These are phyloP conservation scores for Pseudozyma pruni DNA, from an alignment of 1,284 basidiomycete species.

Conservation along the genomic window DNA sequence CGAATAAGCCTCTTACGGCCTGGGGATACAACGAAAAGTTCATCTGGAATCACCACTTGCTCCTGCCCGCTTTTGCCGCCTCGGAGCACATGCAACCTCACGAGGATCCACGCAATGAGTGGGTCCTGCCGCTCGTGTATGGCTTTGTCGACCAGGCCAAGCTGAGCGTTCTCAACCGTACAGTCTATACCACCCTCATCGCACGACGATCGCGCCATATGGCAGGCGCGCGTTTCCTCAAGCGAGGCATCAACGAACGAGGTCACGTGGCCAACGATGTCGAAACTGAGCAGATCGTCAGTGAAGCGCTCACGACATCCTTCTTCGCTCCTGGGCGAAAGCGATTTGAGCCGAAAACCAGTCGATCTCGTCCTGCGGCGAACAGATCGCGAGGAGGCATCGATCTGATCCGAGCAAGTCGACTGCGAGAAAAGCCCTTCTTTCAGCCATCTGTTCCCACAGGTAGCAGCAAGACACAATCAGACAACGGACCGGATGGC, in stretches of 20 bases:
- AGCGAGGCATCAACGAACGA: constrained; percentile 87
- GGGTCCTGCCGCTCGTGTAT: constrained; percentile 92
- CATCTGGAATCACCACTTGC: constrained; percentile 94
- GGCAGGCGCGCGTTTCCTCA: constrained; percentile 94
- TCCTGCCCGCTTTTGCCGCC: constrained; percentile 73
- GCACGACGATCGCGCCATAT: constrained; percentile 93
- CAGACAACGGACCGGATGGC: constrained; percentile 3
- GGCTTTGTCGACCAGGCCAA: constrained; percentile 99
- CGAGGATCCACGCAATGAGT: constrained; percentile 71
- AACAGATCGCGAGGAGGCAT: constrained; percentile 7
- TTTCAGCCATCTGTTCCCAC: neutral
- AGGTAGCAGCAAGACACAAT: neutral
- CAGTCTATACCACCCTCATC: constrained; percentile 92
- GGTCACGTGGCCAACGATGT: constrained; percentile 99
- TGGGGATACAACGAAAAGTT: constrained; percentile 85
- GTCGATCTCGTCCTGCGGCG: constrained; percentile 5
- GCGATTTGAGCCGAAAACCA: constrained; percentile 18
- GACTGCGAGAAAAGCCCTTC: constrained; percentile 33
- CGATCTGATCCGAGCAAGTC: constrained; percentile 23
- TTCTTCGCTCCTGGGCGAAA: constrained; percentile 59
- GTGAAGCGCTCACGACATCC: constrained; percentile 83
- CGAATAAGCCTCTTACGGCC: constrained; percentile 46
- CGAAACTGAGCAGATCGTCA: constrained; percentile 98
- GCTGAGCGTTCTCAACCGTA: constrained; percentile 86
- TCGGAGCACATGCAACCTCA: constrained; percentile 40